These are phyloP conservation scores for Podaxis carcinomalis DNA, from an alignment of 768 basidiomycete species.

Conservation along the genomic window DNA sequence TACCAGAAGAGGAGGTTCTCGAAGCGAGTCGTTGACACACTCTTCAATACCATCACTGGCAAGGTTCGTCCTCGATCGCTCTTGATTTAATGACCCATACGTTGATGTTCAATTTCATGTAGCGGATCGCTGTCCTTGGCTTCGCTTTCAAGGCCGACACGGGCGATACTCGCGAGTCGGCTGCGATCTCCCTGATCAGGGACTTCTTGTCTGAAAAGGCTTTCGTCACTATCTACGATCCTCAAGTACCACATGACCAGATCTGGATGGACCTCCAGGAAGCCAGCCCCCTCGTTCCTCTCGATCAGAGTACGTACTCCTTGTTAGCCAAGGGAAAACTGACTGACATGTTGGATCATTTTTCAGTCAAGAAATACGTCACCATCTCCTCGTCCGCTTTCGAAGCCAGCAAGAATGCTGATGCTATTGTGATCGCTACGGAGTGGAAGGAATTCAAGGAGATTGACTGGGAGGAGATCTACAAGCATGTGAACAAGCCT, in stretches of 20 bases:
- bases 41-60: slow-evolving; percentile 97
- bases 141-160: slow-evolving; percentile 99
- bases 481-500: slow-evolving; percentile 92
- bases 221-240: slow-evolving; percentile 85
- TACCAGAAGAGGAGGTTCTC: slow-evolving; percentile 97
- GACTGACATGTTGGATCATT: slow-evolving; percentile 3
- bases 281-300: slow-evolving; percentile 57
- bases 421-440: slow-evolving; percentile 93
- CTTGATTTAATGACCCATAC: not conserved
- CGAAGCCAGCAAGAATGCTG: slow-evolving; percentile 84
- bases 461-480: slow-evolving; percentile 87
- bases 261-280: slow-evolving; percentile 82
- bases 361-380: slow-evolving; percentile 82
- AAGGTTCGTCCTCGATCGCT: slow-evolving; percentile 58
- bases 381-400: slow-evolving; percentile 72
- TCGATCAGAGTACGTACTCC: slow-evolving; percentile 63
- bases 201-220: slow-evolving; percentile 93
- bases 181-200: slow-evolving; percentile 89
- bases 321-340: not conserved
- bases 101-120: slow-evolving; percentile 6
- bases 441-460: slow-evolving; percentile 97
- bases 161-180: slow-evolving; percentile 97
- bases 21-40: slow-evolving; percentile 91
- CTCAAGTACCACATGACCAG: slow-evolving; percentile 79
- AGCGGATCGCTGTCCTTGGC: slow-evolving; percentile 93